A percentile compares a stretch with the other conserved stretches of the same genome.
Evolutionary conservation across 2,329 filamentous ascomycete species (phyloP).

Genomic region (Aurifilum marmelostoma): DNA sequence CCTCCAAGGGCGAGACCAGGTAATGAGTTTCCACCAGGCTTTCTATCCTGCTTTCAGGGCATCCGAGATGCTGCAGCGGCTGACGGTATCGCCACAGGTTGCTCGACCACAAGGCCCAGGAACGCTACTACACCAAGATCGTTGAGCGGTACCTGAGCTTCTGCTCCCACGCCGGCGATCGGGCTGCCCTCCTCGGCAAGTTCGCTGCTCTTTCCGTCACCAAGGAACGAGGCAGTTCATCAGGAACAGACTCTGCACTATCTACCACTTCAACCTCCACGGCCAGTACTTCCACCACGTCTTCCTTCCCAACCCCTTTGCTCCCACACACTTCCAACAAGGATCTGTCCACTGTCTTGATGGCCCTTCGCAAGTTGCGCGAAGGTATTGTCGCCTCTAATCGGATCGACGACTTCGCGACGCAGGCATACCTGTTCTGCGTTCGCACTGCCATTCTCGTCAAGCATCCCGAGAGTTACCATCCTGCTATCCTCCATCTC

Average conservation of each 20-base stretch:
- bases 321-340: slow-evolving; percentile 49
- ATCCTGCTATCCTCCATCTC: slow-evolving; percentile 81
- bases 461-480: slow-evolving; percentile 84
- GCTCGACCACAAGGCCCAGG: slow-evolving; percentile 76
- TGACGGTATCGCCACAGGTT: slow-evolving; percentile 51
- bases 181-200: slow-evolving; percentile 73
- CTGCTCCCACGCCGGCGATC: slow-evolving; percentile 73
- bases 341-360: slow-evolving; percentile 74
- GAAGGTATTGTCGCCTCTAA: slow-evolving; percentile 84
- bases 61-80: slow-evolving; percentile 3
- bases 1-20: slow-evolving; percentile 90
- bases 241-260: slow-evolving; percentile 30
- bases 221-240: slow-evolving; percentile 25
- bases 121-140: slow-evolving; percentile 84
- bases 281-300: slow-evolving; percentile 12
- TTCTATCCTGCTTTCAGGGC: slow-evolving; percentile 14
- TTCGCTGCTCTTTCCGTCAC: slow-evolving; percentile 66
- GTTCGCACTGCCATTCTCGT: slow-evolving; percentile 82
- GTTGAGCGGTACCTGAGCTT: slow-evolving; percentile 88
- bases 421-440: slow-evolving; percentile 90
- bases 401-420: slow-evolving; percentile 77
- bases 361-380: slow-evolving; percentile 86
- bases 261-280: slow-evolving; percentile 12
- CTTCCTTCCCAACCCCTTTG: slow-evolving; percentile 23
- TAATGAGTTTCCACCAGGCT: slow-evolving; percentile 41